Percentiles rank a stretch among this genome's conserved stretches.
phyloP scores from a whole-genome alignment of 805 yeast species.

The Kluyveromyces wickerhamii region DNA sequence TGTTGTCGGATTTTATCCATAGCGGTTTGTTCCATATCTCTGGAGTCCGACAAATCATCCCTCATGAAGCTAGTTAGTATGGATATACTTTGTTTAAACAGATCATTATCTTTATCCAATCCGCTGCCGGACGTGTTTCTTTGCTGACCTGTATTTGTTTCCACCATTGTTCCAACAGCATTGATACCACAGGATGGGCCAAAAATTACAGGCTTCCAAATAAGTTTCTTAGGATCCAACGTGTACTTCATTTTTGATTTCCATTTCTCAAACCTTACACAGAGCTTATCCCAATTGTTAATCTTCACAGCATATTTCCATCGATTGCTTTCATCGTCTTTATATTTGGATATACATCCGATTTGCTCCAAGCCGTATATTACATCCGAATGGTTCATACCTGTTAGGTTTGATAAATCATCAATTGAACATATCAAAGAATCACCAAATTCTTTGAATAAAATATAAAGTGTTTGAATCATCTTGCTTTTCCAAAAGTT shows the following conservation, averaged over 20 bases:
- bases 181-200: conserved; percentile 86
- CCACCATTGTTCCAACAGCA: conserved; percentile 30
- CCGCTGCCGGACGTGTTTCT: conserved; percentile 9
- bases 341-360: conserved; percentile 38
- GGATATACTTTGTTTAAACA: conserved; percentile 41
- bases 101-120: conserved; percentile 20
- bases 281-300: conserved; percentile 32
- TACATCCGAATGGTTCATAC: conserved; percentile 83
- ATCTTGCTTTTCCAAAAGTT: conserved; percentile 76
- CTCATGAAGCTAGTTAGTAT: conserved; percentile 50
- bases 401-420: conserved; percentile 60
- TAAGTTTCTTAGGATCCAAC: conserved; percentile 44
- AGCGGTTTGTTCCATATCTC: conserved; percentile 51
- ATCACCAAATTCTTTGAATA: conserved; percentile 10
- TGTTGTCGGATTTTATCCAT: conserved; percentile 36
- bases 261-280: conserved; percentile 41
- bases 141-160: conserved; percentile 19
- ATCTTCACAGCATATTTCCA: conserved; percentile 47
- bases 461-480: conserved; percentile 32
- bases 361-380: conserved; percentile 79
- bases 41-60: conserved; percentile 61
- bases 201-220: conserved; percentile 79
- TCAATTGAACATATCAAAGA: conserved; percentile 41
- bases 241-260: conserved; percentile 43
- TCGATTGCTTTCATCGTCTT: conserved; percentile 30